A percentile compares a stretch with the other conserved stretches of the same genome.
phyloP scores from a whole-genome alignment of 2,329 filamentous ascomycete species.

The Penicillium sp. region DNA sequence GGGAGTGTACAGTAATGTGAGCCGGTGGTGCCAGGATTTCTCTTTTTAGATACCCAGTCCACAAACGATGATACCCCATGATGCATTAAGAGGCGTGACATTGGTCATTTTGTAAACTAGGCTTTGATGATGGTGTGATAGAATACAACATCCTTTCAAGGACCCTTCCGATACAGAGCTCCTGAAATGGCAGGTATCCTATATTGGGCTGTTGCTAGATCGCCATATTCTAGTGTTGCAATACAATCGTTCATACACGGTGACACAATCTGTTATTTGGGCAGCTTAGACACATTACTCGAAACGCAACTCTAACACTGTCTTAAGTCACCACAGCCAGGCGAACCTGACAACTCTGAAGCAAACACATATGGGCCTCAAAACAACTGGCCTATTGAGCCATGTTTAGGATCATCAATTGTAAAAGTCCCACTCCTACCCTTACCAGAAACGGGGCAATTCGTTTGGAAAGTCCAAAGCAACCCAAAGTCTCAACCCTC shows the following conservation, averaged over 20 bases:
- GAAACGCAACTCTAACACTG: no score
- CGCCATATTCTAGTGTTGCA: background rate
- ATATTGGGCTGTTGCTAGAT: background rate
- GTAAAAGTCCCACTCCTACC: background rate
- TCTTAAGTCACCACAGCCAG: no score
- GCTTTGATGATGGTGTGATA: background rate
- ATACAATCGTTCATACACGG: background rate
- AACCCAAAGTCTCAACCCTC: background rate
- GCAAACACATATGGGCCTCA: background rate
- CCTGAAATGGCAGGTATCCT: no score
- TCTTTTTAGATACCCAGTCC: slow-evolving; percentile 11
- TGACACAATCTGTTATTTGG: background rate
- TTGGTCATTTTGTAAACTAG: background rate
- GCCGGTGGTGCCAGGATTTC: slow-evolving; percentile 2
- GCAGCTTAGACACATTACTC: background rate
- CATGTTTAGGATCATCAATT: background rate
- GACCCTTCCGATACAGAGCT: no score
- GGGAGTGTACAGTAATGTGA: slow-evolving; percentile 48
- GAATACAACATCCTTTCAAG: no score
- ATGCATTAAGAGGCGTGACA: slow-evolving; percentile 1
- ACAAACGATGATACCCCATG: slow-evolving; percentile 8
- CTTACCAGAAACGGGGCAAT: background rate
- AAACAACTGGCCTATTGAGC: slow-evolving; percentile 1
- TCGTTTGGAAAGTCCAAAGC: background rate
- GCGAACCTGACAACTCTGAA: background rate